Base-by-base conservation (phyloP, 2,329 filamentous ascomycete species). In the Hymenotorrendiella dingleyae region DNA sequence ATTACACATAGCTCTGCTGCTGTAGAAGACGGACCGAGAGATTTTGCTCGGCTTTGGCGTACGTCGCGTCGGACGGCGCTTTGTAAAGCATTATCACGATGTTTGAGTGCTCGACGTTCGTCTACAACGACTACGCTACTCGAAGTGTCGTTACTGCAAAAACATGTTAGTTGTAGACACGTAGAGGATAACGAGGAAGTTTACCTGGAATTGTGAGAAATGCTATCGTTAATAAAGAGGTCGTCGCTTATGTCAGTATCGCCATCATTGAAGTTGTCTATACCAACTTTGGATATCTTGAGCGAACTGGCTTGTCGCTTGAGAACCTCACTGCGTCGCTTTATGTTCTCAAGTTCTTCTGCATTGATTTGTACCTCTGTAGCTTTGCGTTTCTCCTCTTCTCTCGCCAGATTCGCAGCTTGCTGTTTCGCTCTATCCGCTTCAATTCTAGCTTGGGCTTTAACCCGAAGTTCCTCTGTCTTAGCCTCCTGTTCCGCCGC, bases 241-340 rank as follows among this genome's bases (percentile, higher is more conserved):
- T 14, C 20, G 11, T 39, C 29, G 1, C 14, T 19, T 21, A 34
- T 17, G 17, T n/a, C 20, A 43, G 19, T 26, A 17, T 28, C 8
- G 5, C 27, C 23, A 24, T 20, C 24, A 6, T 14, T 19, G 17
- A 16, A 26, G 6, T 38, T 30, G n/a, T 11, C 11, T 4, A 37
- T 21, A 20, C 23, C n/a, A 4, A 44, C 6, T 23, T 48, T 54
- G 6, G 49, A 29, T 24, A 39, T 27, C 9, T 24, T 50, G 10
- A 54, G 30, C 19, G 44, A 44, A n/a, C 45, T 29, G 27, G 48
- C 43, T 39, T 48, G 44, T 19, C 40, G 45, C 24, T 47, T 52
- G 4, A 45, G 26, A 28, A 41, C 37, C 20, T 53, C 52, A 38
- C 47, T 28, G 40, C 43, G 52, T 7, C 42, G 32, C 23, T 47